Evolutionary conservation across 331 rosid species (phyloP), one percentile per base, ranked within the genome.

Genomic region (Acacia pycnantha): DNA sequence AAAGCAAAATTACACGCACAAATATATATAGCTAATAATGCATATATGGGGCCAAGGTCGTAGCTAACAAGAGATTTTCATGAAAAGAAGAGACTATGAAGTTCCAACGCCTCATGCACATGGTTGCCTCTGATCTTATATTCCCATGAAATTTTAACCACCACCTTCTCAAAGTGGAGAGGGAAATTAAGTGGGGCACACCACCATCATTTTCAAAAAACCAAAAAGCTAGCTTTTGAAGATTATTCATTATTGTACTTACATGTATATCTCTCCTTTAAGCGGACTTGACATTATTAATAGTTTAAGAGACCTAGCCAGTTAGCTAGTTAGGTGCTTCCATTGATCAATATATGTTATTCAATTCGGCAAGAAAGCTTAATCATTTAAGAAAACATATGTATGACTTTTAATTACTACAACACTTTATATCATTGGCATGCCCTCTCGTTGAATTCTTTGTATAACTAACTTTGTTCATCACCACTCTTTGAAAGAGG

Each of bases 1-100:
- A 76, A 83, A 81, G 84, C 74, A 77, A 56, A 81, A 73, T 83
- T 9, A 24, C 10, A 62, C 33, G 3, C 18, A 9, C 6, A n/a
- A 0, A 26, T 62, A 11, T 61, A 21, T n/a, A n/a, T 9, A n/a
- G 0, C 3, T 14, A 50, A 50, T 43, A 43, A 43, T 43, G 46
- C 12, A 43, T 10, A 11, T 65, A 67, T 85, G 88, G 88, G 78
- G 90, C 91, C 87, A 94, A 88, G 81, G 80, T 87, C 51, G 77
- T 86, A 87, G 83, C 85, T 86, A 85, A 82, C 86, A 86, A 87
- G 86, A 84, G 85, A 83, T 84, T 91, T 94, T 86, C 90, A 87
- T 94, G 86, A 92, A 94, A 94, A 91, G 93, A 85, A 91, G 96
- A 85, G 89, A 81, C 82, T 75, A 81, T 79, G 87, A 85, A 86